Base-by-base conservation (phyloP, 345 rosid genomes). In the Gossypium turneri region DNA sequence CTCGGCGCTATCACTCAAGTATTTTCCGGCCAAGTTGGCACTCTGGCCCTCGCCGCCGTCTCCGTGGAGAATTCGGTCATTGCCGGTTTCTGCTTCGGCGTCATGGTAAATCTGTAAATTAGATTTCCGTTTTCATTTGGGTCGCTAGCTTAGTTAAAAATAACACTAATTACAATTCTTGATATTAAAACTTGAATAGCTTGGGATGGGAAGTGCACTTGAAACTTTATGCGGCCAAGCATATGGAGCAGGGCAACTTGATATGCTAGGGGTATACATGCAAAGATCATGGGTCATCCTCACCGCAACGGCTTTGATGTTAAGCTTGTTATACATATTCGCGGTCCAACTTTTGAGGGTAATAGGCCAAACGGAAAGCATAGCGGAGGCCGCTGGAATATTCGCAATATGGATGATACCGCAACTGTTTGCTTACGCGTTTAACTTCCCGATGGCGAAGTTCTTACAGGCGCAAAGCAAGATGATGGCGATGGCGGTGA, bases 161-260 rank as follows among this genome's bases (percentile, higher is more conserved):
- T 5, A 34, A 5, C 41, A 25, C 22, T 55, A 25, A 25, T 1
- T 10, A 50, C 4, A 51, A 52, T 2, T 27, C 9, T 17, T 16
- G 55, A 74, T 71, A 2, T 27, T 34, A 20, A 22, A 20, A 22
- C 29, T 34, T 7, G 11, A 74, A 8, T 81, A 94, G 98, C 86
- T 94, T 52, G 98, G 98, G 24, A 94, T 94, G 98, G 98, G 98
- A 74, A 94, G 98, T 73, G 95, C 98, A 43, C 89, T 94, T 7
- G 97, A 94, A 82, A 94, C 98, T 24, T 84, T 92, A 34, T 92
- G 97, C 75, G 98, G 98, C 6, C 98, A 94, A 81, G 98, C 97
- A 19, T 88, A 75, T 72, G 98, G 98, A 47, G 98, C 97, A 0
- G 90, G 95, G 5, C 90, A 90, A 74, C n/a, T 89, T 0, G 94